Evolutionary conservation across 2,329 filamentous ascomycete species (phyloP).

Genomic region (Botryotinia calthae): DNA sequence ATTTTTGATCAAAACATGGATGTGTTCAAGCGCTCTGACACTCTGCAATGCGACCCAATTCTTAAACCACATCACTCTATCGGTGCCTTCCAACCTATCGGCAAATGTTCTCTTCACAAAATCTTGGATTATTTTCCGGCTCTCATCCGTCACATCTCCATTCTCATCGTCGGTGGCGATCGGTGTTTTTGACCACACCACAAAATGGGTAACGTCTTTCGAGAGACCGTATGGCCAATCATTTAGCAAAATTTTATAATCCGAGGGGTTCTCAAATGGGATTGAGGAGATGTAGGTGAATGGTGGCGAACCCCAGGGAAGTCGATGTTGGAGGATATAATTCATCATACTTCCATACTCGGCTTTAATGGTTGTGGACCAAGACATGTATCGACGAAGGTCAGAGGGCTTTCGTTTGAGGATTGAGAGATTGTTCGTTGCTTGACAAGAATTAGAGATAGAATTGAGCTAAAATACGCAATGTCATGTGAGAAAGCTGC

Average conservation of each 20-base stretch:
- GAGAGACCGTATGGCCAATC: slow-evolving; percentile 90
- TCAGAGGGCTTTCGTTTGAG: slow-evolving; percentile 81
- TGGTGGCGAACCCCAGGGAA: slow-evolving; percentile 63
- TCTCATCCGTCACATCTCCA: slow-evolving; percentile 70
- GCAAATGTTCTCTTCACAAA: slow-evolving; percentile 72
- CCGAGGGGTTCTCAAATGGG: slow-evolving; percentile 54
- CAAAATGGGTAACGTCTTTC: slow-evolving; percentile 69
- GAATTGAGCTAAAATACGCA: neutral
- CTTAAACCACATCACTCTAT: slow-evolving; percentile 79
- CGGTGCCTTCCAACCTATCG: slow-evolving; percentile 49
- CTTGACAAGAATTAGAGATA: slow-evolving; percentile 35
- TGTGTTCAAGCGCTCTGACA: slow-evolving; percentile 81
- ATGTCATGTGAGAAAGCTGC: slow-evolving; percentile 3
- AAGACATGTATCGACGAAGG: slow-evolving; percentile 74
- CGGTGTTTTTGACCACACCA: slow-evolving; percentile 85
- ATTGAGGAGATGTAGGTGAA: slow-evolving; percentile 44
- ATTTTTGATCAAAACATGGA: slow-evolving; percentile 70
- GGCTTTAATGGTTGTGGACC: slow-evolving; percentile 66
- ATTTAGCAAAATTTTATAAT: slow-evolving; percentile 74
- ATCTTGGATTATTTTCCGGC: slow-evolving; percentile 59
- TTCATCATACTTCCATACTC: slow-evolving; percentile 77
- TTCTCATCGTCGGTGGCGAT: slow-evolving; percentile 69
- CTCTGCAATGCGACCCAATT: slow-evolving; percentile 90
- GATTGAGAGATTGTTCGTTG: slow-evolving; percentile 61
- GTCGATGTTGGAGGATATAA: slow-evolving; percentile 71